Conservation (phyloP, 2,329 filamentous ascomycete species). For the Xylariaceae sp. region DNA sequence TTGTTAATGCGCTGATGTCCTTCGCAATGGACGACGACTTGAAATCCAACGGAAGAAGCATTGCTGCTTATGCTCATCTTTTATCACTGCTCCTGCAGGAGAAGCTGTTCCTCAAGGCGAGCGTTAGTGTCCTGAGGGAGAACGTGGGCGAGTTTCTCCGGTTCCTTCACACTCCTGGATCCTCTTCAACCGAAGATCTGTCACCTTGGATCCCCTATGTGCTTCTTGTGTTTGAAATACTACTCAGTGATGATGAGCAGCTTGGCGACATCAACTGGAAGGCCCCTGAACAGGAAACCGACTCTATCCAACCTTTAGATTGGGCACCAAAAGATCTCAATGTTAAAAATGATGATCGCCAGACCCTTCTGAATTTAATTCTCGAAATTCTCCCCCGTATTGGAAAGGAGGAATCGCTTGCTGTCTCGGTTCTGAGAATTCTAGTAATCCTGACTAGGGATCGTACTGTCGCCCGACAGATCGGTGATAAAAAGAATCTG, state of each 20-base stretch:
- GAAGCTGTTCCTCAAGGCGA: conserved; percentile 71
- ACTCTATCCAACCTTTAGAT: conserved; percentile 50
- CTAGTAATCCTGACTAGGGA: conserved; percentile 83
- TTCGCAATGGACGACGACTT: conserved; percentile 58
- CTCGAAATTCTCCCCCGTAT: conserved; percentile 80
- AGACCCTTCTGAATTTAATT: conserved; percentile 69
- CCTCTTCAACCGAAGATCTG: conserved; percentile 68
- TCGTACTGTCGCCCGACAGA: conserved; percentile 65
- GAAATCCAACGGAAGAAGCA: conserved; percentile 56
- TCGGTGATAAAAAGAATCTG: conserved; percentile 85
- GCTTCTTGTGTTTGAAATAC: conserved; percentile 80
- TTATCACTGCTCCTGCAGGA: conserved; percentile 85
- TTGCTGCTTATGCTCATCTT: conserved; percentile 89
- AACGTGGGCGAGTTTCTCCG: conserved; percentile 71
- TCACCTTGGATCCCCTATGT: conserved; percentile 91
- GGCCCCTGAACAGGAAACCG: conserved; percentile 47
- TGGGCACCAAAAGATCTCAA: conserved; percentile 58
- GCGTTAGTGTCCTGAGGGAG: conserved; percentile 68
- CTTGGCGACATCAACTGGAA: conserved; percentile 72
- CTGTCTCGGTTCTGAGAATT: conserved; percentile 76
- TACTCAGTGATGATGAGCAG: conserved; percentile 85
- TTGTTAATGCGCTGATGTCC: conserved; percentile 78
- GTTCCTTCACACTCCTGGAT: conserved; percentile 69
- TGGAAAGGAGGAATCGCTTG: conserved; percentile 80
- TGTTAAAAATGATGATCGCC: conserved; percentile 62